Conservation (phyloP, 108 stramenopile genomes). For the Nannochloropsis granulata region DNA sequence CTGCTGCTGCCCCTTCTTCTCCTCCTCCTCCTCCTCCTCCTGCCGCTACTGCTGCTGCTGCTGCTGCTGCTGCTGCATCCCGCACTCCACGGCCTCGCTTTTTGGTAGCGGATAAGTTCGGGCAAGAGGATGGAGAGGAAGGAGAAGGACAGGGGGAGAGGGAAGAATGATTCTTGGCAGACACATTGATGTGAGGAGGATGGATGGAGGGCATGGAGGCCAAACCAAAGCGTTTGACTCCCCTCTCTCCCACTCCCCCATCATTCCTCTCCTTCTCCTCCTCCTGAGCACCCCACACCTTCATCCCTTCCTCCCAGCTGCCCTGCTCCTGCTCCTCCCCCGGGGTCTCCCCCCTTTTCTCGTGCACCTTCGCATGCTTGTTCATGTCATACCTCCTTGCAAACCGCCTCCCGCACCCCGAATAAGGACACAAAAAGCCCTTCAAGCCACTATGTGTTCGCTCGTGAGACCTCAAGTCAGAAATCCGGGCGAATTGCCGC, state of each 20-base stretch:
- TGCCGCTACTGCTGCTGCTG: neutral
- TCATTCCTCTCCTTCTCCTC: neutral
- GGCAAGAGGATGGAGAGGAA: too few species aligned
- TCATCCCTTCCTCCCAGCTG: neutral
- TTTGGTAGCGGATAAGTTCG: neutral
- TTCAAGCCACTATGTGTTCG: constrained; percentile 8
- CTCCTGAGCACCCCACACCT: neutral
- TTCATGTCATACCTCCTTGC: constrained; percentile 10
- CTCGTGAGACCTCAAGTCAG: constrained; percentile 24
- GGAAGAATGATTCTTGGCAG: too few species aligned
- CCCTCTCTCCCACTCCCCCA: neutral
- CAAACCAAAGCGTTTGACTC: neutral
- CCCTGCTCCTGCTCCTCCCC: neutral
- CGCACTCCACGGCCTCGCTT: neutral
- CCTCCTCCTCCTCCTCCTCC: neutral
- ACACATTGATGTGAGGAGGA: too few species aligned
- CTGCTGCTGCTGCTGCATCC: neutral
- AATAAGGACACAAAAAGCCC: neutral
- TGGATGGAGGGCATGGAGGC: too few species aligned
- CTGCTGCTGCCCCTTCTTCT: neutral
- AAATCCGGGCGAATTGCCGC: constrained; percentile 14
- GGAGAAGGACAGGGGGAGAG: too few species aligned
- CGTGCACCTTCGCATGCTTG: constrained; percentile 6
- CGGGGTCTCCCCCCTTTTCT: neutral
- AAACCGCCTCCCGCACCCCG: constrained; percentile 10